Conservation (phyloP, 2,329 filamentous ascomycete species). For the Aspergillus glaucus region DNA sequence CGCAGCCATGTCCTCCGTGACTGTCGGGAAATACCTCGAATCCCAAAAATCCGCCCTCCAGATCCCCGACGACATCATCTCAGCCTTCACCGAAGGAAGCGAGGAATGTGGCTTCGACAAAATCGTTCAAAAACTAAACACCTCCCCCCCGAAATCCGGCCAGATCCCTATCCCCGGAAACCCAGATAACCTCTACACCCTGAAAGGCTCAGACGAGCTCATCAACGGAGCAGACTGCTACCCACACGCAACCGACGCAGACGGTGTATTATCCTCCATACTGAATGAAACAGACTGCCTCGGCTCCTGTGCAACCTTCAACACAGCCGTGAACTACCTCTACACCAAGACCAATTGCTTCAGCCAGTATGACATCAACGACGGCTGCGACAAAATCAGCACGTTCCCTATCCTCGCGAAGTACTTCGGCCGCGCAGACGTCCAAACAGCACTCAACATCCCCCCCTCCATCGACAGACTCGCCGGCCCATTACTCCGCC, state of each 20-base stretch:
- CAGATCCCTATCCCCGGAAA: constrained; percentile 26
- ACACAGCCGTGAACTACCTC: constrained; percentile 28
- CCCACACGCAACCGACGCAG: constrained; percentile 18
- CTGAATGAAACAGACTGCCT: constrained; percentile 28
- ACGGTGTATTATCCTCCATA: constrained; percentile 22
- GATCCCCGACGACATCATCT: constrained; percentile 22
- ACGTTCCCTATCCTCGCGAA: constrained; percentile 16
- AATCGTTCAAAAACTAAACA: constrained; percentile 19
- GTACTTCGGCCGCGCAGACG: constrained; percentile 30
- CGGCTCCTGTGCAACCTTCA: constrained; percentile 30
- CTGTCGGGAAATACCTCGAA: constrained; percentile 22
- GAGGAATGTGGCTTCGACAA: constrained; percentile 26
- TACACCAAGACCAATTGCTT: constrained; percentile 19
- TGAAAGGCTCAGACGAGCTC: constrained; percentile 4
- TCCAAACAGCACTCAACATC: constrained; percentile 28
- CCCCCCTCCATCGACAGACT: constrained; percentile 4
- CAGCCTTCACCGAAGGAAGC: constrained; percentile 25
- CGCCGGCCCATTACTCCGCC: constrained; percentile 13
- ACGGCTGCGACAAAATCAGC: constrained; percentile 24
- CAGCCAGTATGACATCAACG: constrained; percentile 29
- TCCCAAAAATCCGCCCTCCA: constrained; percentile 18
- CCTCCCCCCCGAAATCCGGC: constrained; percentile 23
- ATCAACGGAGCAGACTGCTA: constrained; percentile 23
- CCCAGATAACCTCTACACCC: constrained; percentile 13
- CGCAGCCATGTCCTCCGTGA: constrained; percentile 28